These are phyloP conservation scores for Wickerhamiella domercqiae DNA, from an alignment of 805 yeast species.

Conservation along the genomic window DNA sequence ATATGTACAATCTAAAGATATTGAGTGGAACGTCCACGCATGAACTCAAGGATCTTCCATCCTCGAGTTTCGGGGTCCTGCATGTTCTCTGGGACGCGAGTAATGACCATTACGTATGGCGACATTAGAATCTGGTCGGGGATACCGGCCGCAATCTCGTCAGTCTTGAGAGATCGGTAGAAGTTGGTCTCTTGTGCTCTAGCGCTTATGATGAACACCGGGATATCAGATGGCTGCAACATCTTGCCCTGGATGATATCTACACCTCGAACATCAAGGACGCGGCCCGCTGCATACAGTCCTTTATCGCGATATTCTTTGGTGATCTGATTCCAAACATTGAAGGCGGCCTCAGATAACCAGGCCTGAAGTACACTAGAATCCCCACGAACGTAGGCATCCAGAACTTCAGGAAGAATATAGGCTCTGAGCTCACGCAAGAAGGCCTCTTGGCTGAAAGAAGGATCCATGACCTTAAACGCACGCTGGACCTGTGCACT, in stretches of 20 bases:
- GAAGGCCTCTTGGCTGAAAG: slow-evolving; percentile 65
- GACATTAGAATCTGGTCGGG: slow-evolving; percentile 85
- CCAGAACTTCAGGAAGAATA: slow-evolving; percentile 87
- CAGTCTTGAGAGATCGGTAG: slow-evolving; percentile 78
- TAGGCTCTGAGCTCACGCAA: slow-evolving; percentile 74
- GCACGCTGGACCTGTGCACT: slow-evolving; percentile 79
- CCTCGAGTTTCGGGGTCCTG: slow-evolving; percentile 88
- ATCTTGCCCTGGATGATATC: slow-evolving; percentile 79
- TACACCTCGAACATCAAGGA: slow-evolving; percentile 87
- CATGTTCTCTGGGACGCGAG: slow-evolving; percentile 83
- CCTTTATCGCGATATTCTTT: slow-evolving; percentile 87
- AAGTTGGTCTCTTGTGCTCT: slow-evolving; percentile 92
- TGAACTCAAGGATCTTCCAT: slow-evolving; percentile 91
- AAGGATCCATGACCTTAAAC: slow-evolving; percentile 81
- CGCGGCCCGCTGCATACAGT: slow-evolving; percentile 75
- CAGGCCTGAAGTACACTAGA: slow-evolving; percentile 67
- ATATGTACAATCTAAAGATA: slow-evolving; percentile 20
- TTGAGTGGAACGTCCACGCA: slow-evolving; percentile 80
- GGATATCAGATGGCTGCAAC: slow-evolving; percentile 79
- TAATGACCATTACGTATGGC: slow-evolving; percentile 91
- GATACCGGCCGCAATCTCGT: slow-evolving; percentile 89
- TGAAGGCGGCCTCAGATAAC: slow-evolving; percentile 94
- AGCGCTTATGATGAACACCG: slow-evolving; percentile 85
- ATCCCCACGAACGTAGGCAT: slow-evolving; percentile 88
- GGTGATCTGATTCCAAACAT: slow-evolving; percentile 85